Conservation (phyloP, 805 yeast species). For the Candida silvatica region DNA sequence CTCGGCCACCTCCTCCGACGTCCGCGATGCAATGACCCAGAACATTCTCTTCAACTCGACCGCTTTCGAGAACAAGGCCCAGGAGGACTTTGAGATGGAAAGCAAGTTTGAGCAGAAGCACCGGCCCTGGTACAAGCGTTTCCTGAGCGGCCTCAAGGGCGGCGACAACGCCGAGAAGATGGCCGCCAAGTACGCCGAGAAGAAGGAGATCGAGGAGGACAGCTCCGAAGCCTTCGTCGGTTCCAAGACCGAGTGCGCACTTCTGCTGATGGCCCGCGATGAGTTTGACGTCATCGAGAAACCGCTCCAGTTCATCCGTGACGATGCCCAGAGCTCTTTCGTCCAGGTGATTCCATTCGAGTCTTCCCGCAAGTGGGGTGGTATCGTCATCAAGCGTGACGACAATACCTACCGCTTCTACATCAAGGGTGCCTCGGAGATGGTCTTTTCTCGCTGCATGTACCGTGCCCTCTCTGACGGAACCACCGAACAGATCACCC, state of each 20-base stretch:
- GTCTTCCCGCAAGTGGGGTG: conserved; percentile 89
- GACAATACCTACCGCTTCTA: conserved; percentile 49
- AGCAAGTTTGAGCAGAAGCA: neutral
- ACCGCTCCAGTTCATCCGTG: conserved; percentile 36
- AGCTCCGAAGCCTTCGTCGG: conserved; percentile 66
- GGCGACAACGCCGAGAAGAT: neutral
- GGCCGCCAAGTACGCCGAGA: neutral
- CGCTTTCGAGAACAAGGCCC: conserved; percentile 66
- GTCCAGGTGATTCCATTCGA: conserved; percentile 85
- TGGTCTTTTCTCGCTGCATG: conserved; percentile 57
- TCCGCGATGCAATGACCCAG: conserved; percentile 28
- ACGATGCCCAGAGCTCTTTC: conserved; percentile 30
- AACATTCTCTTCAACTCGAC: conserved; percentile 79
- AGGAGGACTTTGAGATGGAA: neutral
- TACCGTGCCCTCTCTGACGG: conserved; percentile 7
- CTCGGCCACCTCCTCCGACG: conserved; percentile 5
- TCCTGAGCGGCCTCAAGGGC: neutral
- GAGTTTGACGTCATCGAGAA: conserved; percentile 38
- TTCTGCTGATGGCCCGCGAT: conserved; percentile 58
- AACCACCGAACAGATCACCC: neutral
- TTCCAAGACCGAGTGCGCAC: conserved; percentile 90
- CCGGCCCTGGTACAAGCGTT: neutral
- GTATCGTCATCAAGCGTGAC: conserved; percentile 47
- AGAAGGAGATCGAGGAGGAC: neutral
- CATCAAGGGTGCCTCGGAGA: conserved; percentile 93